Conservation (phyloP, 306 rosid species). For the Canavalia gladiata region DNA sequence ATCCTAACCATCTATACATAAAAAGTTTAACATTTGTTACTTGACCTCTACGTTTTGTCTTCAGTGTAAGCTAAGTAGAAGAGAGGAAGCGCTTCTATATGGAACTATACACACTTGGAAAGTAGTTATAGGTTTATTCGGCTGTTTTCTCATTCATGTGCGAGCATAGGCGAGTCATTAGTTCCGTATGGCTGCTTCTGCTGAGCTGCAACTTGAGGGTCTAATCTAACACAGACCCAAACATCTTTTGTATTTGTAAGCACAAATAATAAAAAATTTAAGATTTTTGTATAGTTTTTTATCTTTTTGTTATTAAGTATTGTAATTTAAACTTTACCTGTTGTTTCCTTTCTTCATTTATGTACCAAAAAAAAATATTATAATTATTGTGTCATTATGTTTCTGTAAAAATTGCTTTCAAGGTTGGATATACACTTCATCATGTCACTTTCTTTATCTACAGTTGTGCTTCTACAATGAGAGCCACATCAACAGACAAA, state of each 20-base stretch:
- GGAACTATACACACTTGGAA: neutral
- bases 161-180: neutral
- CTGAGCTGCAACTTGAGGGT: neutral
- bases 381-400: conserved; percentile 14
- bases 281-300: neutral
- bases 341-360: neutral
- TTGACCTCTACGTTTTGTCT: neutral
- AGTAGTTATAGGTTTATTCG: neutral
- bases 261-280: too few species aligned
- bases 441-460: neutral
- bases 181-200: neutral
- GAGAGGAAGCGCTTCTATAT: neutral
- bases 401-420: neutral
- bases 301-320: too few species aligned
- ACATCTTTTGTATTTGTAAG: neutral
- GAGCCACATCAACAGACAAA: neutral
- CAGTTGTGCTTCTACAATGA: neutral
- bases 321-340: neutral
- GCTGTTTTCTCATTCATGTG: neutral
- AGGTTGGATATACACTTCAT: neutral
- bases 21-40: neutral
- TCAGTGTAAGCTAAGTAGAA: neutral
- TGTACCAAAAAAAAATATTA: neutral
- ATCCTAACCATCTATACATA: too few species aligned
- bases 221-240: neutral